Evolutionary conservation across 78 protist genomes (phyloP), one percentile per base, ranked within the genome.

Genomic region (Monocercomonoides exilis): DNA sequence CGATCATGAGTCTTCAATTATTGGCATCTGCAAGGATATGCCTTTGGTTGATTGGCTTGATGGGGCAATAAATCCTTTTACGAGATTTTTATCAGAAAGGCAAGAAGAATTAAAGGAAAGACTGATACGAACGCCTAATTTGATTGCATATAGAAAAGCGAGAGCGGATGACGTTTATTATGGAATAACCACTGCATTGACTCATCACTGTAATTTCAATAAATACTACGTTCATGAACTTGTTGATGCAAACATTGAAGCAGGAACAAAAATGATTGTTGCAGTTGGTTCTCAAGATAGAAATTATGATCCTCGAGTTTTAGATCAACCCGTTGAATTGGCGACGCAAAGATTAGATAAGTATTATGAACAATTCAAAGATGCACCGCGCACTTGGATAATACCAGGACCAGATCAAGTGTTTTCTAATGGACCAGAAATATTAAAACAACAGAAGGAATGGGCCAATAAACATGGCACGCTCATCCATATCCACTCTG

Each of bases 321-420:
- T 79, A 5, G 82, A 79, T 79, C n/a, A 43, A 6, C 85, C 85
- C 4, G 45, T 5, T 3, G 46, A 81, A 45, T 29, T 29, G 5
- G 82, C 82, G 36, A 21, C 21, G 42, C 45, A 79, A 5, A 6
- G 82, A 21, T 41, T 79, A 4, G 82, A 79, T 21, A 29, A 79
- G 45, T 79, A 32, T 79, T 79, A 4, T 21, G 45, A 21, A 32
- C 42, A 21, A 21, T 79, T 4, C 82, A 79, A 6, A 33, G 82
- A 21, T 21, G 21, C 82, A 33, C 82, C 82, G 6, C 82, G 6
- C 6, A 79, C 82, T 4, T 6, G 11, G 11, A 21, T 79, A 33
- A 79, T 79, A 38, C 82, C 82, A 6, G 90, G 90, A 1, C 90
- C 90, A n/a, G 90, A 88, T 46, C 90, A 88, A 44, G 44, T 88